Conservation (phyloP, 257 asterid species). For the Osmanthus fragrans region DNA sequence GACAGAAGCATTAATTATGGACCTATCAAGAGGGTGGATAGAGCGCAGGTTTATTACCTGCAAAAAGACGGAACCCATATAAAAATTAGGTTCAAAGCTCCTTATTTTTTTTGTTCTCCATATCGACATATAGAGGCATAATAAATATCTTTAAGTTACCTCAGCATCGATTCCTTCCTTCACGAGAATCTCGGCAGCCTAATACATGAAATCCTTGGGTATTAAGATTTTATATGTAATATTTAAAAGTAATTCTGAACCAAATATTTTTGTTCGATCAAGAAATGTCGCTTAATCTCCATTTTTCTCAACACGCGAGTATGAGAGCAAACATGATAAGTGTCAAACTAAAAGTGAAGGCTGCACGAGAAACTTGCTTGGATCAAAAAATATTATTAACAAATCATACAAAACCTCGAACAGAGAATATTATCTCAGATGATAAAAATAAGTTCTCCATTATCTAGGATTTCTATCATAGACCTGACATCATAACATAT, state of each 20-base stretch:
- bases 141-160: slow-evolving; percentile 23
- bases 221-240: background rate
- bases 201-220: background rate
- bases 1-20: slow-evolving; percentile 44
- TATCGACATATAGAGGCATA: background rate
- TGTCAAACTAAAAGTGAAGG: too few species aligned
- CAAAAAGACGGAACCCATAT: background rate
- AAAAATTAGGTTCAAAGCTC: background rate
- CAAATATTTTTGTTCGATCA: background rate
- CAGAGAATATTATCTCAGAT: too few species aligned
- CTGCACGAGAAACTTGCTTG: too few species aligned
- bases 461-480: too few species aligned
- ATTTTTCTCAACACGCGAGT: too few species aligned
- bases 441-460: too few species aligned
- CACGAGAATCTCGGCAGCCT: slow-evolving; percentile 49
- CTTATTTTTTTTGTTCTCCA: background rate
- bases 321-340: too few species aligned
- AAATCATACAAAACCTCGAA: too few species aligned
- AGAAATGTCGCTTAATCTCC: too few species aligned
- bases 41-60: slow-evolving; percentile 51
- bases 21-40: slow-evolving; percentile 49
- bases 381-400: too few species aligned
- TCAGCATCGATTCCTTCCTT: slow-evolving; percentile 46
- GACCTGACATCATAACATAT: too few species aligned
- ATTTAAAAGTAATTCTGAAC: background rate